Base-by-base conservation (phyloP, 352 stramenopile species). In the Globisporangium splendens region DNA sequence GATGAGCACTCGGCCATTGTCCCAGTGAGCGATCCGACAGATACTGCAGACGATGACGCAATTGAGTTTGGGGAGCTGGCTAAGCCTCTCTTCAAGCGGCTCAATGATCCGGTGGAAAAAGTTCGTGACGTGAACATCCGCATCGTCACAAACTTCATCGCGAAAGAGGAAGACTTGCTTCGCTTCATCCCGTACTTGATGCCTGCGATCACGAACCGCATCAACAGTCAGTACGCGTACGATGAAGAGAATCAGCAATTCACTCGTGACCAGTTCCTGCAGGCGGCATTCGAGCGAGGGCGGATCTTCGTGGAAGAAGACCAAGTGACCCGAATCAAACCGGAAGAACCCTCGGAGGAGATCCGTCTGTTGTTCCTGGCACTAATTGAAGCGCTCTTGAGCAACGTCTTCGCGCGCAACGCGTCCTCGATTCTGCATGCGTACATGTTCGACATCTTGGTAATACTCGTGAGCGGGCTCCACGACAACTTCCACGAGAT, bases 401-500 rank as follows among this genome's bases (percentile, higher is more conserved):
- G 72, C 14, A 83, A 76, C 8, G 70, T 70, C 7, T 90, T 95
- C 42, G 31, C 55, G 11, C 68, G 73, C 48, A 50, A 65, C 17
- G 80, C 83, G 11, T 79, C 81, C 8, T 92, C 85, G 15, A 82
- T 93, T 44, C 68, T 95, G 12, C 79, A 93, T 61, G 81, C 83
- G 11, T 93, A 93, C 55, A 73, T 93, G 20, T 92, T 89, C 53
- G 85, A 95, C 49, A 65, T 91, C 21, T 15, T 95, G 21, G 59
- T 91, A 8, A 15, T 93, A 0, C 62, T 95, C 17, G 68, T 90
- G n/a, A 76, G 55, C 47, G 69, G 73, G n/a, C 54, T 97, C 3
- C 68, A 82, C 47, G 95, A 98, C 72, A 75, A 89, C 12, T 98
- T 85, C 68, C 88, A 88, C 18, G 83, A 93, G 1, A 60, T 97